A percentile compares a stretch with the other conserved stretches of the same genome.
Conservation (phyloP, 1,284 basidiomycete genomes). For the Marasmius oreades region DNA sequence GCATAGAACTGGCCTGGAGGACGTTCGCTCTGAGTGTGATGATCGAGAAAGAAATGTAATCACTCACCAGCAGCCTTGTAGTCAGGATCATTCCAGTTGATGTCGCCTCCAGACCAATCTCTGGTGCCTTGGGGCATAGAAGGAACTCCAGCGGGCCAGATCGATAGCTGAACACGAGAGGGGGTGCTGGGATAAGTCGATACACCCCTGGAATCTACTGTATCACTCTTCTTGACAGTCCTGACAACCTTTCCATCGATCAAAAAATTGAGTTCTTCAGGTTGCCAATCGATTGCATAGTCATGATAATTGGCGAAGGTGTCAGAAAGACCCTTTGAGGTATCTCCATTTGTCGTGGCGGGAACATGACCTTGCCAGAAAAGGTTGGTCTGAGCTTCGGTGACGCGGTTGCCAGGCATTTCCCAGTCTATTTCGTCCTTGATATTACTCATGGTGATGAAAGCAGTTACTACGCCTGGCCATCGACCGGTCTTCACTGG, state of each 20-base stretch:
- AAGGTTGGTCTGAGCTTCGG: slow-evolving; percentile 70
- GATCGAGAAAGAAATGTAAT: background rate
- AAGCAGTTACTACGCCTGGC: slow-evolving; percentile 76
- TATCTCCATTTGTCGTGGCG: slow-evolving; percentile 50
- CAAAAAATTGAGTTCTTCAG: slow-evolving; percentile 59
- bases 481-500: slow-evolving; percentile 49
- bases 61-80: slow-evolving; percentile 42
- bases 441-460: slow-evolving; percentile 82
- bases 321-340: slow-evolving; percentile 48
- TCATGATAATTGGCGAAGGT: slow-evolving; percentile 72
- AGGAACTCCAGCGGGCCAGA: slow-evolving; percentile 77
- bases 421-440: slow-evolving; percentile 91
- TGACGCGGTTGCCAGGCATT: slow-evolving; percentile 60
- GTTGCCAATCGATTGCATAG: slow-evolving; percentile 81
- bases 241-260: slow-evolving; percentile 72
- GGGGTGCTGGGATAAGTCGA: slow-evolving; percentile 72
- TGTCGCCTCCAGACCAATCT: slow-evolving; percentile 76
- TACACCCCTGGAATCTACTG: slow-evolving; percentile 44
- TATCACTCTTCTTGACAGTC: slow-evolving; percentile 59
- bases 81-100: slow-evolving; percentile 75
- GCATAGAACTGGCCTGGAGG: slow-evolving; percentile 55
- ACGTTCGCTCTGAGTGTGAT: background rate
- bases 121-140: slow-evolving; percentile 62
- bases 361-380: slow-evolving; percentile 78
- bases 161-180: slow-evolving; percentile 63